phyloP scores from a whole-genome alignment of 1,139 yeast species.

The Pichia sp. region DNA sequence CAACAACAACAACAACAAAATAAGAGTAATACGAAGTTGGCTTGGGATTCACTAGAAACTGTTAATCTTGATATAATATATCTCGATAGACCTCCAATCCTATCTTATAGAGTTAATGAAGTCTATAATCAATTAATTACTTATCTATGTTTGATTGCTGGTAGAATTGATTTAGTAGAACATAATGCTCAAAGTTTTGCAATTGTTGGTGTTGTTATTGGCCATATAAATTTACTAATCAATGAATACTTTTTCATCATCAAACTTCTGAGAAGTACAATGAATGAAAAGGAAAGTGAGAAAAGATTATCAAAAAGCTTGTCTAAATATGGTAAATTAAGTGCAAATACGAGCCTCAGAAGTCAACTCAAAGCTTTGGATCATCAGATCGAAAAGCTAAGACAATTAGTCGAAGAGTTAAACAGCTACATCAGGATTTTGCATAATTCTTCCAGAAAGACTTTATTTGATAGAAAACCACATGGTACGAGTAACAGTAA shows the following conservation, averaged over 20 bases:
- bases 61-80: conserved; percentile 23
- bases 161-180: conserved; percentile 68
- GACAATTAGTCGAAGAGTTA: conserved; percentile 57
- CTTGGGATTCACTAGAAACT: conserved; percentile 6
- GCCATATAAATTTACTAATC: conserved; percentile 58
- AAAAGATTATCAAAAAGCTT: conserved; percentile 3
- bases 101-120: conserved; percentile 66
- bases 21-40: conserved; percentile 1
- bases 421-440: conserved; percentile 59
- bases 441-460: conserved; percentile 33
- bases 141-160: conserved; percentile 66
- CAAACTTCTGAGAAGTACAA: conserved; percentile 41
- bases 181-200: conserved; percentile 67
- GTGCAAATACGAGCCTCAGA: conserved; percentile 1
- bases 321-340: conserved; percentile 9
- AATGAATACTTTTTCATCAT: conserved; percentile 41
- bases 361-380: conserved; percentile 22
- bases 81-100: conserved; percentile 55
- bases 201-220: conserved; percentile 55
- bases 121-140: conserved; percentile 62
- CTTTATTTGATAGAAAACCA: conserved; percentile 14
- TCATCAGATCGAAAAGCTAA: conserved; percentile 20
- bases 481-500: not conserved
- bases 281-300: conserved; percentile 27
- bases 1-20: not conserved